Conservation (phyloP, 2,329 filamentous ascomycete species). For the Fusarium bactridioides region DNA sequence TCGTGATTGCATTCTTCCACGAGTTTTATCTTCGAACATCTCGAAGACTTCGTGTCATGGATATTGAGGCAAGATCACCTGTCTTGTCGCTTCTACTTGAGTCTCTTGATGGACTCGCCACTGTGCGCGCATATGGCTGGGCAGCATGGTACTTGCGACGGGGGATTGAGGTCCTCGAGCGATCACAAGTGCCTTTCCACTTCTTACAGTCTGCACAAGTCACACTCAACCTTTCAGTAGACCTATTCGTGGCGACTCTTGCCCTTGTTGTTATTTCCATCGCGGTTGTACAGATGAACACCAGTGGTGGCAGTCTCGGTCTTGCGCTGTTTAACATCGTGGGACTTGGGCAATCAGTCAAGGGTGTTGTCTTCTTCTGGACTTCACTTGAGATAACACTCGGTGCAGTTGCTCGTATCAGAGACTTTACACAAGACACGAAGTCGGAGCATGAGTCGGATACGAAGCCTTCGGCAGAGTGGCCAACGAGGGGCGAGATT, state of each 20-base stretch:
- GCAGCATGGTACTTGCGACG: background rate
- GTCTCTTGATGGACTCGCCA: background rate
- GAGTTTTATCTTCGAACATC: background rate
- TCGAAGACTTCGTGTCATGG: background rate
- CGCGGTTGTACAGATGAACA: background rate
- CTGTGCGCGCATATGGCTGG: background rate
- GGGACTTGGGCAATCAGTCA: background rate
- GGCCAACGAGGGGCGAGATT: background rate
- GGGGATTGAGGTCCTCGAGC: background rate
- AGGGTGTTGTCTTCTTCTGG: background rate
- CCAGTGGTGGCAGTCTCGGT: background rate
- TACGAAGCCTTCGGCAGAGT: background rate
- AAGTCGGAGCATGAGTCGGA: background rate
- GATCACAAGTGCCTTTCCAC: background rate
- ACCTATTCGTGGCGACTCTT: background rate
- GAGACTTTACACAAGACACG: background rate
- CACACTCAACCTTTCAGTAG: background rate
- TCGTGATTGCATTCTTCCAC: background rate
- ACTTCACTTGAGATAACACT: background rate
- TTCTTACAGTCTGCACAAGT: background rate
- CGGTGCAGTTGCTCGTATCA: background rate
- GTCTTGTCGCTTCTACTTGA: background rate
- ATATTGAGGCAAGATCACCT: background rate
- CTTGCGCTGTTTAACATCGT: background rate
- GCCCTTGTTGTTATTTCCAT: background rate